phyloP scores from a whole-genome alignment of 768 basidiomycete genomes.

The Lactarius hengduanensis region DNA sequence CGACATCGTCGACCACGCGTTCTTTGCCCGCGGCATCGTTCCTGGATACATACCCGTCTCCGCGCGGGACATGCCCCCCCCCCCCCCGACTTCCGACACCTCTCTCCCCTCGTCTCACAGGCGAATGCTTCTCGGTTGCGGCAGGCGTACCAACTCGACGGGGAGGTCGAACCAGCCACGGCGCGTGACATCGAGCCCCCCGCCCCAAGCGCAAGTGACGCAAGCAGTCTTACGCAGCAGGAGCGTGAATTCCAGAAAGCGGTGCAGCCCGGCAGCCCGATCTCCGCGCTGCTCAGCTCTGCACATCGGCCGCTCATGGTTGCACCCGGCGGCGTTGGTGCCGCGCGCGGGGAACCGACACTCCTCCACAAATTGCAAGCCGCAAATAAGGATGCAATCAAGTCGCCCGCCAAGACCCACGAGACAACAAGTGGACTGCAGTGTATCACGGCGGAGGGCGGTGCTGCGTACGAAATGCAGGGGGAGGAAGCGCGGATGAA shows the following conservation, averaged over 20 bases:
- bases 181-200: slow-evolving; percentile 28
- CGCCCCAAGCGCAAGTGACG: slow-evolving; percentile 38
- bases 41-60: slow-evolving; percentile 79
- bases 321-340: slow-evolving; percentile 41
- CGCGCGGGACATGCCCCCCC: slow-evolving; percentile 71
- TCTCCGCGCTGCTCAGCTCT: slow-evolving; percentile 85
- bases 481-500: too few relatives aligned
- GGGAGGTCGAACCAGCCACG: slow-evolving; percentile 47
- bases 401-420: slow-evolving; percentile 52
- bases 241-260: slow-evolving; percentile 98
- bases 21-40: slow-evolving; percentile 79
- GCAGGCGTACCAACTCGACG: slow-evolving; percentile 60
- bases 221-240: slow-evolving; percentile 69
- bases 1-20: slow-evolving; percentile 80
- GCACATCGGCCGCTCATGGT: slow-evolving; percentile 87
- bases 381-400: slow-evolving; percentile 43
- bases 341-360: slow-evolving; percentile 41
- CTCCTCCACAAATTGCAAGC: slow-evolving; percentile 58
- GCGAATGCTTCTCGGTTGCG: slow-evolving; percentile 70
- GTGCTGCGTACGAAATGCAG: too few relatives aligned
- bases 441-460: too few relatives aligned
- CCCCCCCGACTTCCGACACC: slow-evolving; percentile 73
- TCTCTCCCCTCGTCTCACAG: slow-evolving; percentile 58
- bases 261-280: slow-evolving; percentile 92
- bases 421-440: slow-evolving; percentile 32